These are phyloP conservation scores for Podospora appendiculata DNA, from an alignment of 495 filamentous ascomycete genomes.

Conservation along the genomic window DNA sequence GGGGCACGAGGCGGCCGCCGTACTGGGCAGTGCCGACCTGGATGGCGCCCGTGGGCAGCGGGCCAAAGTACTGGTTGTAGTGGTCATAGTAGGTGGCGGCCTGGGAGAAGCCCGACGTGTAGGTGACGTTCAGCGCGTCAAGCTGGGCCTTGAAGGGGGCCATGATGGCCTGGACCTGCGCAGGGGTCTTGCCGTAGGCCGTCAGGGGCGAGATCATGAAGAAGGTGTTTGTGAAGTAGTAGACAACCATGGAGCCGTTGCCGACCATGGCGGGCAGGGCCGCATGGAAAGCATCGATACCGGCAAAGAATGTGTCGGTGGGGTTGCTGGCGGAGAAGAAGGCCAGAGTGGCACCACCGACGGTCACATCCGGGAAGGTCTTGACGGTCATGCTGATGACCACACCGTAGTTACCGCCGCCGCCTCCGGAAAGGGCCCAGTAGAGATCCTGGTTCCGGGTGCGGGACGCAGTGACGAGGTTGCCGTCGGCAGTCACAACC, in stretches of 20 bases:
- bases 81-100: conserved; percentile 38
- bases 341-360: conserved; percentile 24
- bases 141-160: conserved; percentile 26
- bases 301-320: conserved; percentile 35
- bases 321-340: conserved; percentile 23
- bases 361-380: conserved; percentile 26
- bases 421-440: conserved; percentile 55
- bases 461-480: conserved; percentile 38
- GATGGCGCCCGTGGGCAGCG: conserved; percentile 32
- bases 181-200: conserved; percentile 26
- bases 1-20: conserved; percentile 54
- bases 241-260: conserved; percentile 30
- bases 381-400: conserved; percentile 36
- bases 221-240: conserved; percentile 38
- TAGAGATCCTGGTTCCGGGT: conserved; percentile 47
- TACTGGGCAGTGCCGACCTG: conserved; percentile 43
- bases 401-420: conserved; percentile 43
- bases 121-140: conserved; percentile 21
- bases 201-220: conserved; percentile 39
- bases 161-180: conserved; percentile 26
- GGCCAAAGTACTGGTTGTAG: conserved; percentile 36
- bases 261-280: conserved; percentile 15
- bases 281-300: conserved; percentile 20
- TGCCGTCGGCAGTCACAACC: conserved; percentile 45
- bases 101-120: conserved; percentile 14